phyloP scores from a whole-genome alignment of 495 filamentous ascomycete genomes.

The Aspergillus biplanus region DNA sequence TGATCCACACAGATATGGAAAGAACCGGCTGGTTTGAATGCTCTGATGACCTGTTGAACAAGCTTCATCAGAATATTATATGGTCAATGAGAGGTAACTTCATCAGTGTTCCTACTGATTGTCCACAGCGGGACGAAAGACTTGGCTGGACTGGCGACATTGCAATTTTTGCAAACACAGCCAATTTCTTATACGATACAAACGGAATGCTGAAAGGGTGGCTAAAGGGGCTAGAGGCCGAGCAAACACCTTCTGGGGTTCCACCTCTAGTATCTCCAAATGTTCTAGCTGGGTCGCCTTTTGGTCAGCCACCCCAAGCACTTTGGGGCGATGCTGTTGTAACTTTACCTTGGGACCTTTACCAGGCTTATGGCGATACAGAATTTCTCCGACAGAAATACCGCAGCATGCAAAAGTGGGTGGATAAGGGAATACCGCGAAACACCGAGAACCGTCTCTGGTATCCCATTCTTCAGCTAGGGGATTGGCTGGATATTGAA shows the following conservation, averaged over 20 bases:
- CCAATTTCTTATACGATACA: constrained; percentile 55
- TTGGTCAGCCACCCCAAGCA: constrained; percentile 34
- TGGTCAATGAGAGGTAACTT: constrained; percentile 63
- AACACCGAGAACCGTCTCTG: constrained; percentile 40
- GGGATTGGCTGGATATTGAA: constrained; percentile 58
- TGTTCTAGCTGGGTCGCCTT: constrained; percentile 31
- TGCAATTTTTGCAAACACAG: constrained; percentile 53
- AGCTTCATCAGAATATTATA: constrained; percentile 51
- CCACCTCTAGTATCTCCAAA: constrained; percentile 40
- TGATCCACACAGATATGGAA: constrained; percentile 20
- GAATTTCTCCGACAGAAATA: constrained; percentile 44
- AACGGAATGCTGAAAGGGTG: constrained; percentile 52
- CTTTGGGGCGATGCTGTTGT: constrained; percentile 55
- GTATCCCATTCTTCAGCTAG: constrained; percentile 43
- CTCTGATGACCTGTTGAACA: constrained; percentile 51
- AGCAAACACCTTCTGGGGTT: constrained; percentile 29
- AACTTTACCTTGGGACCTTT: constrained; percentile 48
- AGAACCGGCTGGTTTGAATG: constrained; percentile 39
- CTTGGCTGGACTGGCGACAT: constrained; percentile 62
- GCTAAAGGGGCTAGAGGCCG: constrained; percentile 47
- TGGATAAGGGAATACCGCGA: constrained; percentile 50
- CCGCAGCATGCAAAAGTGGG: constrained; percentile 47
- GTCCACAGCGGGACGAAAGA: constrained; percentile 60
- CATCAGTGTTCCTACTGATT: constrained; percentile 56
- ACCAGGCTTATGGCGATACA: constrained; percentile 43